Conservation (phyloP, 805 yeast genomes). For the Scheffersomyces lignosus region DNA sequence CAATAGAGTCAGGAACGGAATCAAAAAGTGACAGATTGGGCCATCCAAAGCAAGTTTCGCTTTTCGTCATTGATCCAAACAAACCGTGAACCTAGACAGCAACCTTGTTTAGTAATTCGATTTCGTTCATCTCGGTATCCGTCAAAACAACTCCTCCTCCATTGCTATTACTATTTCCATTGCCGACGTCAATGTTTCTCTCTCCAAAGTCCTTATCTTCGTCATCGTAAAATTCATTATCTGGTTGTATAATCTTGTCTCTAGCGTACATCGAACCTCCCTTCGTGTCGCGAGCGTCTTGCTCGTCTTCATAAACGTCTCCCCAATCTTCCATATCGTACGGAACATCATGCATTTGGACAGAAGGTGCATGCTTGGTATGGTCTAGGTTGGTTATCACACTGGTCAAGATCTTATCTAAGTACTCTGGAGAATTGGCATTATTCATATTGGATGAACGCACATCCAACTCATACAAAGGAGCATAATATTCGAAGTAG, state of each 20-base stretch:
- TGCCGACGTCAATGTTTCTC: constrained; percentile 9
- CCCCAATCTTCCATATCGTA: constrained; percentile 25
- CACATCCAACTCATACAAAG: constrained; percentile 28
- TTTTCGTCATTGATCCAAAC: too few species aligned
- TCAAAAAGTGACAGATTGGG: too few species aligned
- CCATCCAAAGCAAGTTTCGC: too few species aligned
- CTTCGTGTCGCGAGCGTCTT: constrained; percentile 24
- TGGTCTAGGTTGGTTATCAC: constrained; percentile 25
- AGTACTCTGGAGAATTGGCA: constrained; percentile 26
- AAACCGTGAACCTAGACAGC: too few species aligned
- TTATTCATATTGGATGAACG: constrained; percentile 28
- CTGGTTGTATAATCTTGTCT: constrained; percentile 22
- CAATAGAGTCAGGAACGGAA: too few species aligned
- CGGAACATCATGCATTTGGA: constrained; percentile 28
- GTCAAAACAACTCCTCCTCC: constrained; percentile 1
- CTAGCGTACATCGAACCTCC: constrained; percentile 28
- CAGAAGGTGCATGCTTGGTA: constrained; percentile 28
- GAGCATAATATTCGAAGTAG: constrained; percentile 31
- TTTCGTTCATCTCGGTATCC: constrained; percentile 7
- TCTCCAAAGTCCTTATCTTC: constrained; percentile 20
- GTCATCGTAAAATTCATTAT: constrained; percentile 26
- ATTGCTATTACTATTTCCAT: neutral
- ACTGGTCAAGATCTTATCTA: constrained; percentile 25
- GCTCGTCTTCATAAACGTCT: constrained; percentile 25
- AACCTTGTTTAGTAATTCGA: constrained; percentile 8